phyloP scores from a whole-genome alignment of 306 rosid species.

The Lathyrus tuberosus region DNA sequence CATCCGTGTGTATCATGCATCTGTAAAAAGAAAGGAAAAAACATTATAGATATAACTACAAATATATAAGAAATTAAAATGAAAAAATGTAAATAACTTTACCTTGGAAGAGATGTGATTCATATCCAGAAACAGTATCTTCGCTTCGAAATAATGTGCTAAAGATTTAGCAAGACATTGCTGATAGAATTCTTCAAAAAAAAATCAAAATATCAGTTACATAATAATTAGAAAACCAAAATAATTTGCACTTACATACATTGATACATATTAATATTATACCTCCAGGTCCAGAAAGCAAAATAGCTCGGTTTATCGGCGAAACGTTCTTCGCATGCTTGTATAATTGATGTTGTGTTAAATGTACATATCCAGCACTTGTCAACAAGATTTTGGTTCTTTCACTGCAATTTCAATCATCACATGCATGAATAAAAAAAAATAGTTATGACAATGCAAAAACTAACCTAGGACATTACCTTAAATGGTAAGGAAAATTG shows the following conservation, averaged over 20 bases:
- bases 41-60: constrained; percentile 32
- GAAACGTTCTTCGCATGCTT: constrained; percentile 80
- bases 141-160: constrained; percentile 68
- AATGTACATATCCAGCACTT: constrained; percentile 75
- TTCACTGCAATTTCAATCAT: constrained; percentile 57
- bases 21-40: constrained; percentile 57
- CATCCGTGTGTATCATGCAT: constrained; percentile 76
- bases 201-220: constrained; percentile 26
- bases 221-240: constrained; percentile 8
- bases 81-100: constrained; percentile 25
- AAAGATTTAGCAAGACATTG: constrained; percentile 83
- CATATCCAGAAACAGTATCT: constrained; percentile 75
- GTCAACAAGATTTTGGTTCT: constrained; percentile 65
- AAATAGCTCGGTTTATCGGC: constrained; percentile 77
- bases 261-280: constrained; percentile 18
- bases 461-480: too few species aligned
- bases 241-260: background rate
- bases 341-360: constrained; percentile 60
- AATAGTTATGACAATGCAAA: background rate
- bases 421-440: constrained; percentile 27
- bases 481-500: too few species aligned
- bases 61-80: constrained; percentile 15
- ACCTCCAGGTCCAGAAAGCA: constrained; percentile 96
- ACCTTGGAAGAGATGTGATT: constrained; percentile 72
- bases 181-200: constrained; percentile 67